Base-by-base conservation (phyloP, 2,329 filamentous ascomycete genomes). In the Gremmenia infestans region DNA sequence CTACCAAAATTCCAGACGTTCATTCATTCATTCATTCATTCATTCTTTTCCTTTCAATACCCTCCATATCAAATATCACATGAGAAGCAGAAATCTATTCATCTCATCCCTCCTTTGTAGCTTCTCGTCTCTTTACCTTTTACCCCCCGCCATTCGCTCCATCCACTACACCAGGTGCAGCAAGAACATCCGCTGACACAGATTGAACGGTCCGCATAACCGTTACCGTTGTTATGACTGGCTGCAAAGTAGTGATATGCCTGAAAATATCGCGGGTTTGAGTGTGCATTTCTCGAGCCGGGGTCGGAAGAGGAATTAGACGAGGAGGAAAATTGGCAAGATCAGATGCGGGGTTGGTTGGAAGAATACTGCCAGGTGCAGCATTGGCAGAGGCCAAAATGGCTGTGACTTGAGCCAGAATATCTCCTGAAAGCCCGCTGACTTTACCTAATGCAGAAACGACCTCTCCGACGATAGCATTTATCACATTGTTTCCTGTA, bases 361-460 rank as follows among this genome's bases (percentile, higher is more conserved):
- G 28, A 25, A 53, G 28, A 22, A 50, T n/a, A 25, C 19, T 35
- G 2, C 22, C 47, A n/a, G 36, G 25, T 15, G 19, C n/a, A 4
- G 19, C 48, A 32, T 28, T 52, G 12, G 39, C 39, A 23, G 25
- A 53, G 47, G 23, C 56, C n/a, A 60, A 46, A 6, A 47, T 48
- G 11, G 53, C 49, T 22, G 53, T 55, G 8, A 60, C 19, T 22
- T 56, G 42, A 11, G 48, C 56, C 25, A 58, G 23, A 2, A 58
- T 22, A 9, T 39, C 23, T 9, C 56, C 56, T 3, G 56, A 48
- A 4, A 60, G 48, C 23, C 59, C 53, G 39, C 48, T 50, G 48
- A 53, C 23, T 19, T 57, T 52, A 14, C 25, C 48, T 14, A 60
- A 42, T 28, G 59, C 59, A 1, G 58, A 58, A 9, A 49, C 52